These are phyloP conservation scores for Colletotrichum sp. DNA, from an alignment of 2,329 filamentous ascomycete genomes.

Conservation along the genomic window DNA sequence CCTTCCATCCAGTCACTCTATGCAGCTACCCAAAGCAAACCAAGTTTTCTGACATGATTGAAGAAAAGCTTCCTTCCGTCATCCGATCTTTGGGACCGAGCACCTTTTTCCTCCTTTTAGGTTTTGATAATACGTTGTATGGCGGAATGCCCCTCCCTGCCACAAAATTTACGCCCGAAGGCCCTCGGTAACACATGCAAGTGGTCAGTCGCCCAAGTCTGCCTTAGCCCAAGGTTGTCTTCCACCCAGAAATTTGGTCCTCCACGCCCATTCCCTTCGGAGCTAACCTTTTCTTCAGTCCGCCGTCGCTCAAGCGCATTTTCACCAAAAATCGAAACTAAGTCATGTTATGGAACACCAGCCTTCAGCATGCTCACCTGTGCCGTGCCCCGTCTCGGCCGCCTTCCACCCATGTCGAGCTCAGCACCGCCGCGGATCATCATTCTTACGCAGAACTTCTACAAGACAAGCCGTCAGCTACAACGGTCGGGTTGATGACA, in stretches of 20 bases:
- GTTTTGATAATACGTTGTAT: no score
- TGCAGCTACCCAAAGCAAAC: not conserved
- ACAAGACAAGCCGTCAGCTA: not conserved
- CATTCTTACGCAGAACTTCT: not conserved
- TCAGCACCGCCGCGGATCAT: not conserved
- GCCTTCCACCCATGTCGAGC: not conserved
- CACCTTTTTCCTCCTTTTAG: no score
- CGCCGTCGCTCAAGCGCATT: not conserved
- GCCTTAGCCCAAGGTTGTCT: not conserved
- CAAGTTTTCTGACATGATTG: not conserved
- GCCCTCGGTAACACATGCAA: not conserved
- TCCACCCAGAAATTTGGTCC: not conserved
- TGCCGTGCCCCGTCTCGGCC: not conserved
- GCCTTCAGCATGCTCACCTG: not conserved
- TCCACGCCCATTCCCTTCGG: not conserved
- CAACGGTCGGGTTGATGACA: not conserved
- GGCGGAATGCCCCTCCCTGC: not conserved
- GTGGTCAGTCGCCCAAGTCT: not conserved
- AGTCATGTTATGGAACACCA: not conserved
- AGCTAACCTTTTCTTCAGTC: not conserved
- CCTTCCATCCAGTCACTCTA: not conserved
- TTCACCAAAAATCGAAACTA: not conserved
- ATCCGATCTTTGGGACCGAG: no score
- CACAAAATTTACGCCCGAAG: not conserved
- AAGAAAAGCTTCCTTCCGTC: not conserved